These are phyloP conservation scores for Geosmithia flava DNA, from an alignment of 2,329 filamentous ascomycete genomes.

Conservation along the genomic window DNA sequence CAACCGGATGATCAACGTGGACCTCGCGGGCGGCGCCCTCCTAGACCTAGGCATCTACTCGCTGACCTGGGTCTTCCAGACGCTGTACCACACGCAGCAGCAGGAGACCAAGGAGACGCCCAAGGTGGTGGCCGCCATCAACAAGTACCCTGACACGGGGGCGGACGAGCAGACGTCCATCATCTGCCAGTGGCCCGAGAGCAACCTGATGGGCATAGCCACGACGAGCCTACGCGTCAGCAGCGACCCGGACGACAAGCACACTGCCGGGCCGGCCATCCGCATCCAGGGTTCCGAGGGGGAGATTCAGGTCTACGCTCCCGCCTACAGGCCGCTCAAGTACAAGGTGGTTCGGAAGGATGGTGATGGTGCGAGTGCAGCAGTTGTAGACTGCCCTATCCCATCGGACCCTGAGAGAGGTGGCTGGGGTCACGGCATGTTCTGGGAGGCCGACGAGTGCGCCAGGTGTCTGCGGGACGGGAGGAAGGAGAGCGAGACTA, in stretches of 20 bases:
- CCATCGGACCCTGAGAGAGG: conserved; percentile 34
- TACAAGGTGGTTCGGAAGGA: conserved; percentile 51
- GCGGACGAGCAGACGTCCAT: conserved; percentile 71
- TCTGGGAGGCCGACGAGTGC: conserved; percentile 76
- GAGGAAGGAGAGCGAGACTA: conserved; percentile 57
- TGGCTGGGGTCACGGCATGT: conserved; percentile 66
- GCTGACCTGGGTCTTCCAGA: conserved; percentile 84
- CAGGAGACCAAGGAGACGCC: conserved; percentile 56
- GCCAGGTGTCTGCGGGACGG: conserved; percentile 66
- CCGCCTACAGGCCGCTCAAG: conserved; percentile 55
- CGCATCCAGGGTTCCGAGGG: conserved; percentile 71
- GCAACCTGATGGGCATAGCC: conserved; percentile 60
- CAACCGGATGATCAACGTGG: conserved; percentile 70
- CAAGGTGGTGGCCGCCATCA: conserved; percentile 54
- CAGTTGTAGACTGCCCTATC: conserved; percentile 40
- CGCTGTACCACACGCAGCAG: conserved; percentile 69
- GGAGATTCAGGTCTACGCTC: conserved; percentile 69
- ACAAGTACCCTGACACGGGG: conserved; percentile 54
- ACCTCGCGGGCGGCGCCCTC: conserved; percentile 71
- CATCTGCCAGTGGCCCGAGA: conserved; percentile 60
- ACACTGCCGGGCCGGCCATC: conserved; percentile 51
- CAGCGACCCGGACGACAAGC: conserved; percentile 48
- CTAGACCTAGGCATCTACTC: conserved; percentile 84
- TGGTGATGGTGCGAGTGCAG: conserved; percentile 29
- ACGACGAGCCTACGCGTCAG: conserved; percentile 51